A percentile compares a stretch with the other conserved stretches of the same genome.
These are phyloP conservation scores for Coprinopsis marcescibilis DNA, from an alignment of 768 basidiomycete genomes.

Conservation along the genomic window DNA sequence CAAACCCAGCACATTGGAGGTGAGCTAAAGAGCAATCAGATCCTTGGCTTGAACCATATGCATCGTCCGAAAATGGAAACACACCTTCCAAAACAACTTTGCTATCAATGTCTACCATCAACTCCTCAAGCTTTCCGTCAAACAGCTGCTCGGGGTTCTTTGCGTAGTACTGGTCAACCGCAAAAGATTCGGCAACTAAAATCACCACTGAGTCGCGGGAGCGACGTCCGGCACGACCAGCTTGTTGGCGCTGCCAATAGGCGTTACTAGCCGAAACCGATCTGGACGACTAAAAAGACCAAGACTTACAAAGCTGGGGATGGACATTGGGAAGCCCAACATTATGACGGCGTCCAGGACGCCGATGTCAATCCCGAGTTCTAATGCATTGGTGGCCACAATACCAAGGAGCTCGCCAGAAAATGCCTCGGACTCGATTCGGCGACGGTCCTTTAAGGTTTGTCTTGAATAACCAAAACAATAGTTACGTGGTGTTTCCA, in stretches of 20 bases:
- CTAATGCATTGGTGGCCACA: constrained; percentile 85
- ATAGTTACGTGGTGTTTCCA: constrained; percentile 18
- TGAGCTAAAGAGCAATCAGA: constrained; percentile 44
- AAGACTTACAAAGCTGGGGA: constrained; percentile 71
- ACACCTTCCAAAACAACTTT: constrained; percentile 64
- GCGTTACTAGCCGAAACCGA: not conserved
- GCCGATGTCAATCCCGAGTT: constrained; percentile 89
- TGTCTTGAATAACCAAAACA: not conserved
- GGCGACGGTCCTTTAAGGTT: constrained; percentile 62
- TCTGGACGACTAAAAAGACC: not conserved
- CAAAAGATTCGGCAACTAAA: constrained; percentile 60
- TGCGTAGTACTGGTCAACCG: constrained; percentile 73
- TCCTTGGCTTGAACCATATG: not conserved
- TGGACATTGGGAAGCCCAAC: constrained; percentile 74
- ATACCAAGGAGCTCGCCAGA: constrained; percentile 79
- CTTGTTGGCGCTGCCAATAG: constrained; percentile 69
- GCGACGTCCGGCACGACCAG: constrained; percentile 80
- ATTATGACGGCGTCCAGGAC: constrained; percentile 85
- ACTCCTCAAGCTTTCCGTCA: constrained; percentile 51
- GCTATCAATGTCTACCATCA: constrained; percentile 69
- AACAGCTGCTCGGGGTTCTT: constrained; percentile 67
- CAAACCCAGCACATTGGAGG: constrained; percentile 81
- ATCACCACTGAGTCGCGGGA: constrained; percentile 74
- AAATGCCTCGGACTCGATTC: constrained; percentile 84
- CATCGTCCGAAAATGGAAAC: not conserved